phyloP scores from a whole-genome alignment of 176 grass and related monocot species.

The Luzula sylvatica region DNA sequence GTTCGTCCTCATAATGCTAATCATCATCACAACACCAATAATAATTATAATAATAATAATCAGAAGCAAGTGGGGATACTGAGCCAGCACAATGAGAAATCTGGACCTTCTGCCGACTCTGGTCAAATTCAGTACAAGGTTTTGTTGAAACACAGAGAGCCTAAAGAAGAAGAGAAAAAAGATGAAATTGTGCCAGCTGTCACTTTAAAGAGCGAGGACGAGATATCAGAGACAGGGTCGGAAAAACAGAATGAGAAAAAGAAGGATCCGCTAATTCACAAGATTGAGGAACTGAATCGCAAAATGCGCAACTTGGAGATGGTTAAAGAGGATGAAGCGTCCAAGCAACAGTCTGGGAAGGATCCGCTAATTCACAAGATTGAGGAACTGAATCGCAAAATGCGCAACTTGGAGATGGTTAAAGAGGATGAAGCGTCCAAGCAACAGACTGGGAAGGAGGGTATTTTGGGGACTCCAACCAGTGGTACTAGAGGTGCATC shows the following conservation, averaged over 20 bases:
- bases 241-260: constrained; percentile 51
- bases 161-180: constrained; percentile 39
- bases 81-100: constrained; percentile 41
- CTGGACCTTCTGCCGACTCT: constrained; percentile 22
- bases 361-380: constrained; percentile 90
- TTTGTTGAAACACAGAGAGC: constrained; percentile 61
- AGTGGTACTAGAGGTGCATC: constrained; percentile 9
- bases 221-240: not conserved
- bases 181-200: constrained; percentile 22
- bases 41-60: constrained; percentile 15
- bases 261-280: constrained; percentile 40
- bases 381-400: constrained; percentile 81
- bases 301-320: constrained; percentile 41
- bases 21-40: constrained; percentile 5
- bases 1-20: constrained; percentile 1
- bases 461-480: constrained; percentile 16
- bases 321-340: not conserved
- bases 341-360: constrained; percentile 1
- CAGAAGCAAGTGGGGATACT: constrained; percentile 40
- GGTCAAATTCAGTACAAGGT: constrained; percentile 58
- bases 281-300: constrained; percentile 86
- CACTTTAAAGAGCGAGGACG: not conserved
- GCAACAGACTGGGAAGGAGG: constrained; percentile 5
- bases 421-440: not conserved
- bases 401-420: constrained; percentile 22